Conservation (phyloP, 2,329 filamentous ascomycete genomes). For the Aureobasidium sp. region DNA sequence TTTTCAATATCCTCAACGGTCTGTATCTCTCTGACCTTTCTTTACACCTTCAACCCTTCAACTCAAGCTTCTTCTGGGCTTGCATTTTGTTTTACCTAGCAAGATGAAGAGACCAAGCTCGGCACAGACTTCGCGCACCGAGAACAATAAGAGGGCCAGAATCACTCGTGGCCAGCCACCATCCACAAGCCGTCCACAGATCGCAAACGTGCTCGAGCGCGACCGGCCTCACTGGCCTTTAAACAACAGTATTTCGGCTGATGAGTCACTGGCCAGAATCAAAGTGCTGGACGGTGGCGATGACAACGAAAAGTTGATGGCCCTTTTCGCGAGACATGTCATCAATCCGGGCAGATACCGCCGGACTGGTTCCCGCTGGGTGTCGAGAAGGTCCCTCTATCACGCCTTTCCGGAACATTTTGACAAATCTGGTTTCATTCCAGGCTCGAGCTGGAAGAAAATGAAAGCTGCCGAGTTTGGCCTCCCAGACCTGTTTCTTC, state of each 20-base stretch:
- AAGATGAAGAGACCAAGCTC: too few relatives aligned
- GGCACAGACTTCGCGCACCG: too few relatives aligned
- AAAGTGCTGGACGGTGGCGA: neutral
- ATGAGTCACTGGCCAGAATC: neutral
- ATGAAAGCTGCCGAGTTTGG: neutral
- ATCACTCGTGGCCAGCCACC: too few relatives aligned
- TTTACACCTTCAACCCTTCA: too few relatives aligned
- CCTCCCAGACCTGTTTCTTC: neutral
- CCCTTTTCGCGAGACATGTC: neutral
- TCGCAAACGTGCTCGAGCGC: too few relatives aligned
- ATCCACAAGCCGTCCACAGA: too few relatives aligned
- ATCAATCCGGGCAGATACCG: neutral
- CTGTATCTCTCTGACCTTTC: too few relatives aligned
- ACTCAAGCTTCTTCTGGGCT: too few relatives aligned
- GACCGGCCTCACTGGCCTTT: neutral
- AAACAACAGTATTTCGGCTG: neutral
- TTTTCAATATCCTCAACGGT: too few relatives aligned
- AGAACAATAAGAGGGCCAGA: too few relatives aligned
- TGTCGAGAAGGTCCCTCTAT: neutral
- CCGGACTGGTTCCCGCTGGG: neutral
- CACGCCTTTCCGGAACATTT: neutral
- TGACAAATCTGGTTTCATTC: neutral
- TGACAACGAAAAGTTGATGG: neutral
- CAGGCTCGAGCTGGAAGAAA: neutral
- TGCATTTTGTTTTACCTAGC: too few relatives aligned